Evolutionary conservation across 306 rosid genomes (phyloP).

Genomic region (Begonia peltatifolia): DNA sequence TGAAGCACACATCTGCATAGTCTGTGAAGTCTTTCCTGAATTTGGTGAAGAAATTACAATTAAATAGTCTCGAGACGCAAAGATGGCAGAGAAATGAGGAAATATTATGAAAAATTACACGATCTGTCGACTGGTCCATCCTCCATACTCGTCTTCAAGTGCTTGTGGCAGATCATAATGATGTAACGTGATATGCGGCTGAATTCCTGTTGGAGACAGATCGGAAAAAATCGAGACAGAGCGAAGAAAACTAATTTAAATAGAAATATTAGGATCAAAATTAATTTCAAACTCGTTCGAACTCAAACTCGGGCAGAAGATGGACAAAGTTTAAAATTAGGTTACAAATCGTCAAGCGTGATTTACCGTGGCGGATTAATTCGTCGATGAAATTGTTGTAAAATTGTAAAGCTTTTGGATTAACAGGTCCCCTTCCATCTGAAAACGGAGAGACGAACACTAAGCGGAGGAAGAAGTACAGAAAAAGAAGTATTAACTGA

Average conservation of each 20-base stretch:
- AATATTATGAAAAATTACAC: conserved; percentile 22
- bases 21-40: conserved; percentile 59
- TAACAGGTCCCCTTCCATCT: conserved; percentile 63
- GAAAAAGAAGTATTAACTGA: too few relatives aligned
- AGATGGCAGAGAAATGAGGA: not conserved
- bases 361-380: conserved; percentile 36
- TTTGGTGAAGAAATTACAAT: not conserved
- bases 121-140: conserved; percentile 49
- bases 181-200: conserved; percentile 57
- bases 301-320: too few relatives aligned
- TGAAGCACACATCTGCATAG: conserved; percentile 56
- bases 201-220: conserved; percentile 66
- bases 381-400: conserved; percentile 70
- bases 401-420: conserved; percentile 53
- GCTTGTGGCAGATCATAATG: conserved; percentile 49
- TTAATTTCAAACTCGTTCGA: too few relatives aligned
- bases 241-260: not conserved
- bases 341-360: too few relatives aligned
- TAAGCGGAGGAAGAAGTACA: not conserved
- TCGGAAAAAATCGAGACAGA: too few relatives aligned
- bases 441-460: conserved; percentile 1
- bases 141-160: conserved; percentile 74
- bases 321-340: too few relatives aligned
- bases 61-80: not conserved
- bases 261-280: not conserved